Evolutionary conservation across 2,329 filamentous ascomycete species (phyloP), one percentile per base, ranked within the genome.

Genomic region (Emmonsiellopsis sp.): DNA sequence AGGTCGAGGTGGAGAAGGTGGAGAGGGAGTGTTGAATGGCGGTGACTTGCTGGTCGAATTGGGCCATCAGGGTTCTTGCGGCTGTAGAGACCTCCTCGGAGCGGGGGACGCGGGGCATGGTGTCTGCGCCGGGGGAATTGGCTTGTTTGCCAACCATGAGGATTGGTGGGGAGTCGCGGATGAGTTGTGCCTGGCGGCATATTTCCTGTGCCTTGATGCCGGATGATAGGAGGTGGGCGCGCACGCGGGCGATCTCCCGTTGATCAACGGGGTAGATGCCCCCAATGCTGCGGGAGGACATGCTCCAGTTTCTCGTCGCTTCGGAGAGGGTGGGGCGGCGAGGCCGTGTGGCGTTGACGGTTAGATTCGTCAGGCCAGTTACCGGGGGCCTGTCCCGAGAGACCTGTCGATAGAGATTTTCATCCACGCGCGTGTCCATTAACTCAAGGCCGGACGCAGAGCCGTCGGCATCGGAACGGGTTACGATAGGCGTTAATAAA

Each of bases 171-270:
- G 65, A 62, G 20, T 63, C 63, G 16, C 69, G 69, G 16, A 65
- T 55, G 37, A 76, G 75, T 44, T 84, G 71, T 3, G 86, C 83
- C 46, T 85, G 81, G 3, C 83, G 79, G 31, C 78, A 77, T 52
- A 96, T 87, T 64, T 93, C 88, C 63, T 84, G 84, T 0, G 92
- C 91, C 71, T 94, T 95, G 64, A 96, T 84, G n/a, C 90, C 91
- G 0, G 89, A 89, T 58, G 85, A 87, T 20, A 95, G 76, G 41
- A 95, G 80, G 7, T 94, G 76, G 0, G 89, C 81, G 54, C 83
- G 80, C 2, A 91, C 78, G n/a, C 89, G 84, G 13, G 87, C 86
- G 51, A 95, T 79, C 61, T 96, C 92, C n/a, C 81, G 81, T 61
- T 79, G 82, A 8, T 78, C 83, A 32, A 87, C 64, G 2, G 67